Base-by-base conservation (phyloP, 768 basidiomycete species). In the Dioszegia aurantiaca region DNA sequence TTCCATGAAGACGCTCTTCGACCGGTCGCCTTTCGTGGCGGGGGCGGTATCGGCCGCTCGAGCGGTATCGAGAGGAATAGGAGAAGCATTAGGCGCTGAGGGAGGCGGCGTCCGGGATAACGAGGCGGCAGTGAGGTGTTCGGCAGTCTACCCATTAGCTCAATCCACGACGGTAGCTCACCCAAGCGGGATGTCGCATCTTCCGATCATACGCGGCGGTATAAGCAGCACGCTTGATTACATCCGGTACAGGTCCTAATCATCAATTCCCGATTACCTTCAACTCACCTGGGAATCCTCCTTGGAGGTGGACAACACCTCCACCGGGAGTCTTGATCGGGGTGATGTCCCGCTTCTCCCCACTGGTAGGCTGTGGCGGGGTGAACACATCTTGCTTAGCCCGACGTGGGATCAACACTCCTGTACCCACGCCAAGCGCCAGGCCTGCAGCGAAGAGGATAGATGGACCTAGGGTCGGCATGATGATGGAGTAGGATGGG, bases 131-230 rank as follows among this genome's bases (percentile, higher is more conserved):
- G 91, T 95, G 33, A 99, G 80, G 73, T 98, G 93, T 75, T 99
- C 92, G 4, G 92, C 95, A 0, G 94, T 95, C 94, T 94, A 59
- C 26, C 33, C 51, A n/a, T 63, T 37, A 59, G 58, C 39, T 1
- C 12, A 16, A 21, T 8, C 24, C 36, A 10, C n/a, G 11, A 36
- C 26, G 59, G 37, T n/a, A 16, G 60, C 83, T 45, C 71, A 93
- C 92, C 93, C 94, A 98, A 30, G 92, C 83, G 2, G 94, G 92
- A 78, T 98, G 93, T 17, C 90, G 82, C 56, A 93, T 79, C 12
- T 89, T 82, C 53, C 95, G 81, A 76, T 99, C 95, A 75, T 99
- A 98, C 9, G 84, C 89, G 0, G 90, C 86, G 21, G 87, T 85
- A 69, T 95, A 97, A 16, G 88, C 91, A 71, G 84, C 83, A 47